phyloP scores from a whole-genome alignment of 2,329 filamentous ascomycete genomes.

The Elsinoe perseae region DNA sequence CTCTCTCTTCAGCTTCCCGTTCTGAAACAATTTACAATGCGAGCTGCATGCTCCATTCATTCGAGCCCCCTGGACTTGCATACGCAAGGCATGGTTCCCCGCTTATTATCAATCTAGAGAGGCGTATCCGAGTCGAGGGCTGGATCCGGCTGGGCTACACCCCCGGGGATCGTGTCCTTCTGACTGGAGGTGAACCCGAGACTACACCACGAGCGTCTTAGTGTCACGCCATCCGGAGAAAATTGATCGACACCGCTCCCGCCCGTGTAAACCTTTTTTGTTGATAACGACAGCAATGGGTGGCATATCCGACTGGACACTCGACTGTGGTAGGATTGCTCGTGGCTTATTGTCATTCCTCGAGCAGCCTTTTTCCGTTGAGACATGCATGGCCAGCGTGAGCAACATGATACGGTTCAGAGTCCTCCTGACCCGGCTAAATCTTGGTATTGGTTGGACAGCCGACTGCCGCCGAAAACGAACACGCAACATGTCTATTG shows the following conservation, averaged over 20 bases:
- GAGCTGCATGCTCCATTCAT: neutral
- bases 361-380: neutral
- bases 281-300: constrained; percentile 1
- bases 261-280: neutral
- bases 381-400: constrained; percentile 10
- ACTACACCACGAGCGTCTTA: neutral
- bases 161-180: constrained; percentile 1
- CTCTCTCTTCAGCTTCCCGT: neutral
- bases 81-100: constrained; percentile 8
- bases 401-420: constrained; percentile 10
- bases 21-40: constrained; percentile 1
- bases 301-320: constrained; percentile 1
- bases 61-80: constrained; percentile 1
- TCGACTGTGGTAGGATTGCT: constrained; percentile 4
- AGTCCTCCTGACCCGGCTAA: constrained; percentile 9
- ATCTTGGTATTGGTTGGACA: constrained; percentile 1
- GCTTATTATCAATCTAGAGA: constrained; percentile 1
- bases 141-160: constrained; percentile 3
- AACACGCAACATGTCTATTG: constrained; percentile 10
- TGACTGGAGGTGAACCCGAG: constrained; percentile 3
- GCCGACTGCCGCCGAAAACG: constrained; percentile 9
- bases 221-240: neutral
- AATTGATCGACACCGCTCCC: constrained; percentile 9
- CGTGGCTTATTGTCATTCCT: constrained; percentile 10
- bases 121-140: constrained; percentile 7